A percentile compares a stretch with the other conserved stretches of the same genome.
Conservation (phyloP, 2,329 filamentous ascomycete genomes). For the Fusarium lateritium region DNA sequence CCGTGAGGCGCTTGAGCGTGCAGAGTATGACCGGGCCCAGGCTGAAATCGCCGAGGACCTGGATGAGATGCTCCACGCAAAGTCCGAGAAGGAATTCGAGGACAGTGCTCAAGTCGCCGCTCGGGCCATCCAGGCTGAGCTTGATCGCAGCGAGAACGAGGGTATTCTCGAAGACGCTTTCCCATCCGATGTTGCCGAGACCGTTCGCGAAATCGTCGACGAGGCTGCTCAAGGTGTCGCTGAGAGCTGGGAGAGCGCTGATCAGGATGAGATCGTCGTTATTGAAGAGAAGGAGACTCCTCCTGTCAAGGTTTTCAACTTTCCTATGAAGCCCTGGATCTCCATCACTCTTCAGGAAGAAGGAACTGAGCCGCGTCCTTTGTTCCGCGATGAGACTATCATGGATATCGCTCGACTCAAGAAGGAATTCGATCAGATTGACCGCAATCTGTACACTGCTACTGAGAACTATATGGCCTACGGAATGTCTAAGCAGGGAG, state of each 20-base stretch:
- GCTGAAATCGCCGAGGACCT: slow-evolving; percentile 63
- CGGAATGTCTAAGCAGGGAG: slow-evolving; percentile 92
- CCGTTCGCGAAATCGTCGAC: slow-evolving; percentile 57
- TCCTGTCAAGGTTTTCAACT: slow-evolving; percentile 88
- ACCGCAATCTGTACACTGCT: slow-evolving; percentile 91
- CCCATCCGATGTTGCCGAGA: slow-evolving; percentile 58
- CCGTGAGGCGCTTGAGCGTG: slow-evolving; percentile 74
- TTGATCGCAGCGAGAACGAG: slow-evolving; percentile 68
- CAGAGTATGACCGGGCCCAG: slow-evolving; percentile 65
- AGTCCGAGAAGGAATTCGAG: slow-evolving; percentile 69
- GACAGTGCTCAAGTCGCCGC: slow-evolving; percentile 63
- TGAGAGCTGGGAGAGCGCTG: slow-evolving; percentile 94
- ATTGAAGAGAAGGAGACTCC: slow-evolving; percentile 76
- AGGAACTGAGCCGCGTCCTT: slow-evolving; percentile 68
- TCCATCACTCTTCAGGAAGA: slow-evolving; percentile 81
- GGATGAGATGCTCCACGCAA: slow-evolving; percentile 64
- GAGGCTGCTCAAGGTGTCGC: slow-evolving; percentile 71
- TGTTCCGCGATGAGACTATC: slow-evolving; percentile 83
- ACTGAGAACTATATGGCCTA: slow-evolving; percentile 95
- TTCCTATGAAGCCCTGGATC: slow-evolving; percentile 97
- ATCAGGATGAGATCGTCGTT: slow-evolving; percentile 76
- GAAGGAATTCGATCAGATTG: slow-evolving; percentile 98
- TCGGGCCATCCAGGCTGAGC: slow-evolving; percentile 66
- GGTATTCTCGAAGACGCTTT: slow-evolving; percentile 66
- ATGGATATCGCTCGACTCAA: slow-evolving; percentile 95